phyloP scores from a whole-genome alignment of 371 early-diverging fungal species.

The Entomophthora muscae region DNA sequence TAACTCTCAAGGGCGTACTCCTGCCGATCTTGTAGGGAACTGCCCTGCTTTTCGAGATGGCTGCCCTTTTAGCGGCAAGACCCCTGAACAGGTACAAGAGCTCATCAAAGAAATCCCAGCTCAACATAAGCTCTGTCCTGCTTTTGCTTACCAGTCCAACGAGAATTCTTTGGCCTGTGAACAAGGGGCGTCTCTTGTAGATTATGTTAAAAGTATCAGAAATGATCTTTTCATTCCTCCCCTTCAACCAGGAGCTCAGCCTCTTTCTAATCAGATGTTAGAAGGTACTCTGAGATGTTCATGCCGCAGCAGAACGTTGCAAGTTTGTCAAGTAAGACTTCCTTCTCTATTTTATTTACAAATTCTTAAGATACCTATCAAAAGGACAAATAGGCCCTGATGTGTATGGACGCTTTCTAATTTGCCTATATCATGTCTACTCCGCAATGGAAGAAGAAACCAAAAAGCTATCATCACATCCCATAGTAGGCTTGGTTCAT shows the following conservation, averaged over 20 bases:
- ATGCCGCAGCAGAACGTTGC: conserved; percentile 31
- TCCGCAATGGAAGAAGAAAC: conserved; percentile 22
- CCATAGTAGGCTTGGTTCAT: conserved; percentile 20
- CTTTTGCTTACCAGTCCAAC: neutral
- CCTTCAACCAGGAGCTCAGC: neutral
- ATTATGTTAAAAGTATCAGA: neutral
- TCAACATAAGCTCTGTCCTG: neutral
- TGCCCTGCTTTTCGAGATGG: conserved; percentile 1
- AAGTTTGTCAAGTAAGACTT: neutral
- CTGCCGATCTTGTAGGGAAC: neutral
- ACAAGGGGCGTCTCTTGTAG: neutral
- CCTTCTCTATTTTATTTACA: neutral
- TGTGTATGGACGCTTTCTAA: conserved; percentile 26
- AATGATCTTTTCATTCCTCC: conserved; percentile 1
- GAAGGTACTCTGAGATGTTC: conserved; percentile 38
- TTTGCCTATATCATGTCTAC: conserved; percentile 25
- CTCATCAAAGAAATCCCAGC: neutral
- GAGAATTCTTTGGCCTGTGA: neutral
- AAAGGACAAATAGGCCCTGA: conserved; percentile 21
- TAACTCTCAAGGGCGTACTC: neutral
- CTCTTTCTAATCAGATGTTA: neutral
- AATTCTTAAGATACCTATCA: neutral
- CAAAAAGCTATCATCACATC: conserved; percentile 19
- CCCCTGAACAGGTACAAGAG: neutral
- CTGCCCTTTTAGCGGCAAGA: neutral